A percentile compares a stretch with the other conserved stretches of the same genome.
phyloP scores from a whole-genome alignment of 1,139 yeast species.

The Suhomyces anneliseae region DNA sequence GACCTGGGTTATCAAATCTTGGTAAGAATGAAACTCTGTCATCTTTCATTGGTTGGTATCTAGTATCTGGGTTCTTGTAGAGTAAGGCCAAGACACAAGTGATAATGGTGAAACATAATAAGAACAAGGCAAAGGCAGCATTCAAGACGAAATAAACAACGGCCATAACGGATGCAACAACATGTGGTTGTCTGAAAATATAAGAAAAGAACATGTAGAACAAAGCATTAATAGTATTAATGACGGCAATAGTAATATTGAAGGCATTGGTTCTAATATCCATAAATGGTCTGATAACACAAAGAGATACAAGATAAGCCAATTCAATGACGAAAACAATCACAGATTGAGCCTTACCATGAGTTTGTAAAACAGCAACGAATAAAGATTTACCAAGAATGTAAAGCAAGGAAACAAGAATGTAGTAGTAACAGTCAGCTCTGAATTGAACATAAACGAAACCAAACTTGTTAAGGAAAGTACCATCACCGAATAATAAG shows the following conservation, averaged over 20 bases:
- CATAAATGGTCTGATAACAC: constrained; percentile 84
- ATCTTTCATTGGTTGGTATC: constrained; percentile 96
- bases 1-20: constrained; percentile 55
- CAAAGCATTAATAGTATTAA: constrained; percentile 77
- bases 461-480: constrained; percentile 83
- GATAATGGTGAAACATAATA: constrained; percentile 80
- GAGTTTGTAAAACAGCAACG: constrained; percentile 79
- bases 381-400: constrained; percentile 73
- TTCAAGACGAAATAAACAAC: constrained; percentile 87
- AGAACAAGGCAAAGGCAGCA: constrained; percentile 82
- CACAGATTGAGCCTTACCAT: constrained; percentile 81
- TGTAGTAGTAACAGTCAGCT: constrained; percentile 85
- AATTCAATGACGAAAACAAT: constrained; percentile 76
- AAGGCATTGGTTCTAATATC: constrained; percentile 91
- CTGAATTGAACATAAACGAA: constrained; percentile 88
- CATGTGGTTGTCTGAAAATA: constrained; percentile 78
- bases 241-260: constrained; percentile 80
- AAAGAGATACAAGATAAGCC: constrained; percentile 59
- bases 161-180: constrained; percentile 89
- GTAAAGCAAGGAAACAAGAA: constrained; percentile 62
- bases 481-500: constrained; percentile 79
- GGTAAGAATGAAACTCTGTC: constrained; percentile 89
- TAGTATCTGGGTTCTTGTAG: constrained; percentile 89
- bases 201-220: constrained; percentile 88
- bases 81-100: constrained; percentile 83